Base-by-base conservation (phyloP, 495 filamentous ascomycete species). In the Cercophora scortea region DNA sequence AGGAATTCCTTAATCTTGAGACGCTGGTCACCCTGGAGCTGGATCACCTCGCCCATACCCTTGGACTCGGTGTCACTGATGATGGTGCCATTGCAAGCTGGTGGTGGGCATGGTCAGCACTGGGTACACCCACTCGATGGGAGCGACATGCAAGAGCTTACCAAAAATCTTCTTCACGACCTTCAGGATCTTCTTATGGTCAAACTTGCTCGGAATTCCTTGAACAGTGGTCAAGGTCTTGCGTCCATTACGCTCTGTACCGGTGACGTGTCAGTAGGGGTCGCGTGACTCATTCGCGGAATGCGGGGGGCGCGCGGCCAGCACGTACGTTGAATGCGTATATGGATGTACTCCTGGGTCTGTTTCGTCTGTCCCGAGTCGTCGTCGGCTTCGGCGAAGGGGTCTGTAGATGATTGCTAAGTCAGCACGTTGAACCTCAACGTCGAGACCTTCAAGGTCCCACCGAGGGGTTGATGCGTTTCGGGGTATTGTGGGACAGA, bases 381-480 rank as follows among this genome's bases (percentile, higher is more conserved):
- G 83, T 95, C 92, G 88, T 97, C 93, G 85, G 92, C 94, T 88
- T 98, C 93, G 86, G 93, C 93, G 92, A 98, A 98, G 87, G 93
- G 93, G 87, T 98, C 91, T 96, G 70, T 46, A 40, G 19, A 44
- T 43, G 10, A 38, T 45, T 48, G 32, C 11, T 19, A 33, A 35
- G 51, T 56, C 38, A 63, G 61, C 52, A 63, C 17, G 42, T 43
- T 47, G 43, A 7, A n/a, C 35, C 11, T 51, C 36, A 38, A 45
- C 50, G 32, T 25, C 25, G 25, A 25, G 25, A 25, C 25, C 25
- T 25, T 25, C 25, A 13, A 50, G 35, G 40, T 45, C 43, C n/a
- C 36, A 42, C 35, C 33, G 40, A 48, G 41, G 47, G 35, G 49
- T 32, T 49, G 38, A 39, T 35, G 32, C 34, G 15, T 43, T 13